phyloP scores from a whole-genome alignment of 345 rosid genomes.

The Kandelia obovata region DNA sequence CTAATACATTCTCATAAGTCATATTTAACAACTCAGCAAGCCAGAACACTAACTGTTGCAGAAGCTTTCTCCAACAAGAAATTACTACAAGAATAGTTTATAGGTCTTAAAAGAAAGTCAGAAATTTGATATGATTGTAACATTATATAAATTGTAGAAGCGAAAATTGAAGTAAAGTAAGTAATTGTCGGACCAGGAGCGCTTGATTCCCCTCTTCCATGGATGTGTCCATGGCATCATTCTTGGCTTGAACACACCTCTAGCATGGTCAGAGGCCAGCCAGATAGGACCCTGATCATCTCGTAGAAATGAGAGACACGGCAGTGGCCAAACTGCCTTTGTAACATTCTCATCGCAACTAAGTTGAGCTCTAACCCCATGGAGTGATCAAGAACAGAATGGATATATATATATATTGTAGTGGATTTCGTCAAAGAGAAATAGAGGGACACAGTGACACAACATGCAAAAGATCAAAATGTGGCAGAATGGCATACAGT shows the following conservation, averaged over 20 bases:
- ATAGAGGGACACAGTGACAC: no score
- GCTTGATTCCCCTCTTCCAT: slow-evolving; percentile 51
- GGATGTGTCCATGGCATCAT: neutral
- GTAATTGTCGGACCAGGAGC: slow-evolving; percentile 46
- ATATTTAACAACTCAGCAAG: neutral
- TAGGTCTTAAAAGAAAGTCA: no score
- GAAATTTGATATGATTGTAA: no score
- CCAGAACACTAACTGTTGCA: no score
- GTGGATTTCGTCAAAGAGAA: no score
- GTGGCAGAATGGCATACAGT: neutral
- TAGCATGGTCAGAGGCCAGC: slow-evolving; percentile 2
- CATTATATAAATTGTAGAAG: neutral
- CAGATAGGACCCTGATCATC: neutral
- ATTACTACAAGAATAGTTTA: no score
- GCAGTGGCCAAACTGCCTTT: neutral
- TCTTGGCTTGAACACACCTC: neutral
- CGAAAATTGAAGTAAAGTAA: neutral
- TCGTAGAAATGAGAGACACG: slow-evolving; percentile 9
- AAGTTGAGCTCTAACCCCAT: slow-evolving; percentile 10
- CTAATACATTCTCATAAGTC: no score
- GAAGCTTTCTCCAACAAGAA: no score
- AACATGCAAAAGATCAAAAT: no score
- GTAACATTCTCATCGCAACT: neutral
- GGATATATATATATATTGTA: no score
- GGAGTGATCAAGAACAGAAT: neutral